phyloP scores from a whole-genome alignment of 225 moss, liverwort and hornwort species.

The Anthoceros angustus region DNA sequence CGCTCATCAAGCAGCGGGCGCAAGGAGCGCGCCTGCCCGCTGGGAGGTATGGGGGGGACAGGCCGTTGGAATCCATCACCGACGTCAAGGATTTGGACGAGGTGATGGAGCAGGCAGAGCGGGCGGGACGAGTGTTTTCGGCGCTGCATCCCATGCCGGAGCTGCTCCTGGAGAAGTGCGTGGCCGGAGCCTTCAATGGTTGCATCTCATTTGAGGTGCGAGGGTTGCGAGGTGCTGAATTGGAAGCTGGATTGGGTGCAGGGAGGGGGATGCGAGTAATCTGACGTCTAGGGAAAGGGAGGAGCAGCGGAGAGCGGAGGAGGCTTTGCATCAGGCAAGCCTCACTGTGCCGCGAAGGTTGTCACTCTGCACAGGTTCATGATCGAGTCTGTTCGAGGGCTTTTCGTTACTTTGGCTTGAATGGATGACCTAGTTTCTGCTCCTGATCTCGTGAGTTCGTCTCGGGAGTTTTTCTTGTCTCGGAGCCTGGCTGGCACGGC shows the following conservation, averaged over 20 bases:
- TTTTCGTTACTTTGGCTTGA: background rate
- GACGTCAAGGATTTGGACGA: constrained; percentile 91
- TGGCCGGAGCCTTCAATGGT: background rate
- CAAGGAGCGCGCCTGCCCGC: constrained; percentile 25
- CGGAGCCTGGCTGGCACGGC: background rate
- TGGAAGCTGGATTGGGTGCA: constrained; percentile 9
- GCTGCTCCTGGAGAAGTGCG: constrained; percentile 72
- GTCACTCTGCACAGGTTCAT: background rate
- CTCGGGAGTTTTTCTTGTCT: too few species aligned
- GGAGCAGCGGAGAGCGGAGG: constrained; percentile 59
- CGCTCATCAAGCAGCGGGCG: constrained; percentile 49
- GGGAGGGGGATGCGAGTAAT: constrained; percentile 40
- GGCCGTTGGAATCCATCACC: constrained; percentile 68
- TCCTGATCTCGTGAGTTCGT: too few species aligned
- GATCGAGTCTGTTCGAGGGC: background rate
- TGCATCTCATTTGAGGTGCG: background rate
- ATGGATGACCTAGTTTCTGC: background rate
- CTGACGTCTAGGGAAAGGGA: constrained; percentile 21
- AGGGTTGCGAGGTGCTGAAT: background rate
- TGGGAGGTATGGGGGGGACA: constrained; percentile 26
- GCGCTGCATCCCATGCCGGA: constrained; percentile 81
- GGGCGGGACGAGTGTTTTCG: constrained; percentile 71
- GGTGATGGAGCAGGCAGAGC: constrained; percentile 97
- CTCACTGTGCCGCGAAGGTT: constrained; percentile 87
- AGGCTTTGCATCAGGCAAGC: constrained; percentile 55